phyloP scores from a whole-genome alignment of 306 rosid genomes.

The Malus sieversii region DNA sequence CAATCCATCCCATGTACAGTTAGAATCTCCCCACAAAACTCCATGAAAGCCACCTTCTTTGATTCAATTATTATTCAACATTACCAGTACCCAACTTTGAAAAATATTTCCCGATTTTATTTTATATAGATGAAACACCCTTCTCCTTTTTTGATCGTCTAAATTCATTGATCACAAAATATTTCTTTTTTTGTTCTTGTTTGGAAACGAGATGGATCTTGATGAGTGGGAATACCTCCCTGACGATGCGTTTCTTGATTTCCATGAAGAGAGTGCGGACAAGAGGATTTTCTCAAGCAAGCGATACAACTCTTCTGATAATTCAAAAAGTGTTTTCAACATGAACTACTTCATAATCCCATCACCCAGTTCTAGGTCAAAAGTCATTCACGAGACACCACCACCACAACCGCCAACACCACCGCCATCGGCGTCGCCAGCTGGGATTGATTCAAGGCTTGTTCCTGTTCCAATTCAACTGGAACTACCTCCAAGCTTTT shows the following conservation, averaged over 20 bases:
- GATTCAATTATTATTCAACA: conserved; percentile 16
- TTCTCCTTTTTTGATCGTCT: conserved; percentile 6
- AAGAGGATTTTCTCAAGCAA: conserved; percentile 25
- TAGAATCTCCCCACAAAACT: conserved; percentile 32
- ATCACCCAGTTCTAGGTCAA: conserved; percentile 29
- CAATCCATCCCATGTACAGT: neutral
- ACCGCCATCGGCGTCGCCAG: neutral
- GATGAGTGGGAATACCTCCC: conserved; percentile 74
- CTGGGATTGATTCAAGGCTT: conserved; percentile 16
- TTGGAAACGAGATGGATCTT: conserved; percentile 39
- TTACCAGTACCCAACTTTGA: neutral
- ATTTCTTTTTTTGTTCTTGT: neutral
- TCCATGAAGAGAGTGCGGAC: conserved; percentile 34
- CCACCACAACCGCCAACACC: neutral
- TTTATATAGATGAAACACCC: neutral
- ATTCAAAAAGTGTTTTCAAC: conserved; percentile 29
- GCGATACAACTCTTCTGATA: neutral
- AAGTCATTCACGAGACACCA: conserved; percentile 3
- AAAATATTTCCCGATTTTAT: neutral
- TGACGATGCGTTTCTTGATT: conserved; percentile 50
- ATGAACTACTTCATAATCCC: conserved; percentile 49
- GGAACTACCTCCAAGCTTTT: conserved; percentile 21
- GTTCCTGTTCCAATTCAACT: conserved; percentile 37
- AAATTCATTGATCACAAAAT: neutral
- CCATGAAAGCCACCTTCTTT: conserved; percentile 50